A percentile compares a stretch with the other conserved stretches of the same genome.
phyloP scores from a whole-genome alignment of 208 protist species.

The Wallacemonas rigidus region DNA sequence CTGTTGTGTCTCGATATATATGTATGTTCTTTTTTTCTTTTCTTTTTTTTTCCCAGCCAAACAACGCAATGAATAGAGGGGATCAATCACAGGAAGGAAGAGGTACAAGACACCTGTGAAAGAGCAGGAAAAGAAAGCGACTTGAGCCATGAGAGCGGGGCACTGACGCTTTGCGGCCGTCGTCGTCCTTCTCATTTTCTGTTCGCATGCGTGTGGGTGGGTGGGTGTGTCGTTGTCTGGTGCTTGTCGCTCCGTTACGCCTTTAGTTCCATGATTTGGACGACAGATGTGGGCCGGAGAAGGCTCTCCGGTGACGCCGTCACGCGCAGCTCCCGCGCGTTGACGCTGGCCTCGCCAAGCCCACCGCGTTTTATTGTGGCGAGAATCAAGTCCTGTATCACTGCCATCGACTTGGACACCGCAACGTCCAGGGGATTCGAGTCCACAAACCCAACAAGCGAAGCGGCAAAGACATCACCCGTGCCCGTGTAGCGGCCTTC shows the following conservation, averaged over 20 bases:
- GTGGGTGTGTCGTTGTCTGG: neutral
- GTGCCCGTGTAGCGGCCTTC: slow-evolving; percentile 87
- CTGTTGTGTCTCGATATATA: too few species aligned
- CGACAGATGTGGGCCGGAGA: slow-evolving; percentile 44
- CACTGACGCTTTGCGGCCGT: too few species aligned
- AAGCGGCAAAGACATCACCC: slow-evolving; percentile 83
- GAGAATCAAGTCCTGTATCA: slow-evolving; percentile 84
- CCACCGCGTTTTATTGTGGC: slow-evolving; percentile 60
- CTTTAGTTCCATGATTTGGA: slow-evolving; percentile 44
- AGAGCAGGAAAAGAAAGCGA: too few species aligned
- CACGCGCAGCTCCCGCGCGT: slow-evolving; percentile 76
- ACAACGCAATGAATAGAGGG: too few species aligned
- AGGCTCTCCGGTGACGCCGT: slow-evolving; percentile 48
- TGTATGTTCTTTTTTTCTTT: too few species aligned
- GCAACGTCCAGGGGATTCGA: slow-evolving; percentile 48
- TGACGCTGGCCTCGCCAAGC: slow-evolving; percentile 43
- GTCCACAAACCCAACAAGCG: slow-evolving; percentile 70
- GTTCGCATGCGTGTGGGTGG: too few species aligned
- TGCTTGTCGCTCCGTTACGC: neutral
- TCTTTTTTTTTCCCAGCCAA: too few species aligned
- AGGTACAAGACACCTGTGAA: too few species aligned
- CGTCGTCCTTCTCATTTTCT: neutral
- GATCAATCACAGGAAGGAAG: too few species aligned
- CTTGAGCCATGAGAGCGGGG: too few species aligned
- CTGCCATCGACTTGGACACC: slow-evolving; percentile 78